Evolutionary conservation across 768 basidiomycete species (phyloP), one percentile per base, ranked within the genome.

Genomic region (Collybiopsis luxurians): DNA sequence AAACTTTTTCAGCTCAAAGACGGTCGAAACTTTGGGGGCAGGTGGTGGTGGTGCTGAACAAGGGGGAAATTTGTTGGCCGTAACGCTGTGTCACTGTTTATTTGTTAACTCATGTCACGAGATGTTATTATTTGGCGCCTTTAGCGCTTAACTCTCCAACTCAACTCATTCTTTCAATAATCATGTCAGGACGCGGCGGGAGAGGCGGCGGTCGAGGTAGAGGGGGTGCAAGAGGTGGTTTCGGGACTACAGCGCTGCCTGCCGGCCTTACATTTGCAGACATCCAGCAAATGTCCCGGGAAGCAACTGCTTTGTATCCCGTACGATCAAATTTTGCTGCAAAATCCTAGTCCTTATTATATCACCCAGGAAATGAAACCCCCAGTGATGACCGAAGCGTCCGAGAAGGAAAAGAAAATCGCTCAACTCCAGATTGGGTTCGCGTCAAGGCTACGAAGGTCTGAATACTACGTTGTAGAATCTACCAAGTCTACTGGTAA

Each of bases 231-330:
- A 82, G 82, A 19, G 81, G 84, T 15, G 74, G 76, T 21, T 55
- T 69, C 13, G 66, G n/a, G n/a, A n/a, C 71, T 26, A 60, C 66
- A 66, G 76, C 80, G 36, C 85, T 84, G 2, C 89, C 90, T 0
- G 89, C 91, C 85, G 91, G 92, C 19, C 79, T 93, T 28, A 85
- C 86, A 5, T 90, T 89, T 66, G 82, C 86, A 42, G 91, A 94
- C 67, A 78, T 94, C 51, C 88, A 90, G 67, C 79, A 83, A 48
- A 71, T 92, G 65, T 87, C 89, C 17, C 77, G 87, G 56, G 92
- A 92, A 69, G 86, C 79, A 56, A 86, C 87, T 39, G 84, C 84
- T 27, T 73, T 92, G 67, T 94, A 92, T 75, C 92, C 92, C 48
- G 90, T 92, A 79, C 73, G 89, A n/a, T n/a, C n/a, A 24, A 27